Percentiles rank a stretch among this genome's conserved stretches.
Conservation (phyloP, 192 early-diverging fungal genomes). For the Glomus cerebriforme region DNA sequence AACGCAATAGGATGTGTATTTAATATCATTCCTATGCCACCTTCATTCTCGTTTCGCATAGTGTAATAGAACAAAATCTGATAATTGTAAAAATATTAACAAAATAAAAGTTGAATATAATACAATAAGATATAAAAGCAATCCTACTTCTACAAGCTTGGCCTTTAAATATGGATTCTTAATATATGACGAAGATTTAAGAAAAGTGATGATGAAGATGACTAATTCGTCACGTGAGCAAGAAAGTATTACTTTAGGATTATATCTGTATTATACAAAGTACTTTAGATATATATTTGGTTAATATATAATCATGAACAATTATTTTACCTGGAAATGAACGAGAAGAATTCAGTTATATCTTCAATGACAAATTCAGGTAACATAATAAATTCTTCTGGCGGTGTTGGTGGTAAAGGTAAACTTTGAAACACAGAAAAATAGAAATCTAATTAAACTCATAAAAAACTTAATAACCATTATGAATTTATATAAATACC, state of each 20-base stretch:
- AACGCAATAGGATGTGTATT: slow-evolving; percentile 77
- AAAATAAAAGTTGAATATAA: slow-evolving; percentile 11
- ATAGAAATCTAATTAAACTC: background rate
- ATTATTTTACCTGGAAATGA: slow-evolving; percentile 64
- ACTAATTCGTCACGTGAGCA: slow-evolving; percentile 52
- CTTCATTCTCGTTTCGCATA: slow-evolving; percentile 56
- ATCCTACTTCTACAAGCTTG: slow-evolving; percentile 84
- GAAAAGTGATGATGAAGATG: slow-evolving; percentile 77
- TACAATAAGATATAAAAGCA: slow-evolving; percentile 7
- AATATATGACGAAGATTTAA: slow-evolving; percentile 76
- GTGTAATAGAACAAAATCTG: slow-evolving; percentile 84
- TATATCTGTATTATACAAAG: slow-evolving; percentile 40
- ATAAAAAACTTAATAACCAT: too few relatives aligned
- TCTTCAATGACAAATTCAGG: slow-evolving; percentile 96
- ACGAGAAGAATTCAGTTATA: slow-evolving; percentile 77
- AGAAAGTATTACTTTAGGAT: slow-evolving; percentile 42
- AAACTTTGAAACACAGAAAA: slow-evolving; percentile 36
- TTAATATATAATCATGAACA: slow-evolving; percentile 25
- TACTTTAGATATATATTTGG: background rate
- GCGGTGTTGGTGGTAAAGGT: slow-evolving; percentile 58
- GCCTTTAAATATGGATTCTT: slow-evolving; percentile 96
- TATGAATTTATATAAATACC: background rate
- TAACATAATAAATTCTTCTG: slow-evolving; percentile 68
- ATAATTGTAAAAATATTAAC: slow-evolving; percentile 34
- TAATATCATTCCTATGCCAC: slow-evolving; percentile 62